Percentiles rank a stretch among this genome's conserved stretches.
These are phyloP conservation scores for Cunninghamia lanceolata DNA, from an alignment of 75 land plant species.

Conservation along the genomic window DNA sequence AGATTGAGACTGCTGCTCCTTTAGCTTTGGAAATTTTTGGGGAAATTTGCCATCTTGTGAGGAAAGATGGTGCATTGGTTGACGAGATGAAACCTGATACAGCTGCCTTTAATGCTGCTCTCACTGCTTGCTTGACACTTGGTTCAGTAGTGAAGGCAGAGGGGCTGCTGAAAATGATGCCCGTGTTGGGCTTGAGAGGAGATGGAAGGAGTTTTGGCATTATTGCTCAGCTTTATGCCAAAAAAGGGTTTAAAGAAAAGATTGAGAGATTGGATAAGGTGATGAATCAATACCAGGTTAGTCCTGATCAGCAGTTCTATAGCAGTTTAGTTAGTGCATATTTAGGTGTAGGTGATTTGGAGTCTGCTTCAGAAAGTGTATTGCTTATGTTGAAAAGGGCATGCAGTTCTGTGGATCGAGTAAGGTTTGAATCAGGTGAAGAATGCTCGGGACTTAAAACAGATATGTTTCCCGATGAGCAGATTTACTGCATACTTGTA, in stretches of 20 bases:
- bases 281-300: conserved; percentile 34
- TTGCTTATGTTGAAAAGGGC: conserved; percentile 35
- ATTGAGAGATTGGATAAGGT: conserved; percentile 41
- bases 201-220: conserved; percentile 48
- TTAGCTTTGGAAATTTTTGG: conserved; percentile 41
- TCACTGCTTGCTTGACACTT: conserved; percentile 40
- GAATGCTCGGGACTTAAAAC: not conserved
- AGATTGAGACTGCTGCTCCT: conserved; percentile 30
- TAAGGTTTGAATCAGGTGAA: not conserved
- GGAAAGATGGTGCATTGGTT: conserved; percentile 31
- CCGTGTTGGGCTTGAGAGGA: conserved; percentile 32
- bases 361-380: conserved; percentile 33
- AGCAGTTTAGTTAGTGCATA: conserved; percentile 49
- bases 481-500: conserved; percentile 40
- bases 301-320: conserved; percentile 19
- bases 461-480: conserved; percentile 24
- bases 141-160: conserved; percentile 55
- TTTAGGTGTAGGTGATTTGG: conserved; percentile 40
- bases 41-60: conserved; percentile 41
- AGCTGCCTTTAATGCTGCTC: conserved; percentile 42
- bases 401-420: not conserved
- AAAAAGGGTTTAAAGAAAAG: conserved; percentile 43
- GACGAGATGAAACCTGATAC: conserved; percentile 50
- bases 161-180: conserved; percentile 48
- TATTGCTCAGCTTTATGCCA: conserved; percentile 58